Evolutionary conservation across 176 grass and related monocot genomes (phyloP).

Genomic region (Oryza coarctata): DNA sequence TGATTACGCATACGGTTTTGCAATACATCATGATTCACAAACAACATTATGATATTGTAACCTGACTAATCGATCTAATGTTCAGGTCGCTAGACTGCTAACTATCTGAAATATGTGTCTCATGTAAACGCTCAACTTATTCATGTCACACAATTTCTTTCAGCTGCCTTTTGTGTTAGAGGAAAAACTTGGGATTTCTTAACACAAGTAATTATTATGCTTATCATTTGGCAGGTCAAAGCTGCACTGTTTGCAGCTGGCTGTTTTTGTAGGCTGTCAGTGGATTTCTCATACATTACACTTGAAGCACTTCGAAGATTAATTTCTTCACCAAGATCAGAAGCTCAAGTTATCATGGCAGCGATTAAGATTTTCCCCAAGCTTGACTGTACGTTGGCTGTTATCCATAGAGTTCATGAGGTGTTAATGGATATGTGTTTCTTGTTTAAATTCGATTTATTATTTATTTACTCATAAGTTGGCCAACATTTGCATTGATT

Average conservation of each 20-base stretch:
- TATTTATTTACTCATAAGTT: constrained; percentile 17
- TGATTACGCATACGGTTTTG: not conserved
- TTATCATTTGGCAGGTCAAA: constrained; percentile 52
- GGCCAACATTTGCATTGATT: not conserved
- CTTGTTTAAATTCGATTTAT: not conserved
- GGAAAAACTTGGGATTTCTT: not conserved
- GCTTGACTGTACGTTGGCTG: constrained; percentile 60
- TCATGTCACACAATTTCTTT: not conserved
- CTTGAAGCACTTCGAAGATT: constrained; percentile 55
- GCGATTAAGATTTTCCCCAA: constrained; percentile 67
- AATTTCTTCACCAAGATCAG: constrained; percentile 36
- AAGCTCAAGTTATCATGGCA: constrained; percentile 46
- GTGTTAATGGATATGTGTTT: constrained; percentile 43
- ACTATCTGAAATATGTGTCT: not conserved
- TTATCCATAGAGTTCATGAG: constrained; percentile 73
- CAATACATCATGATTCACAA: not conserved
- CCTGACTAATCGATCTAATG: not conserved
- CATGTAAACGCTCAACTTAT: not conserved
- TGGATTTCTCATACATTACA: constrained; percentile 72
- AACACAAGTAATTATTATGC: not conserved
- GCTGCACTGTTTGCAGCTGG: constrained; percentile 70
- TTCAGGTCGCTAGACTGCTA: not conserved
- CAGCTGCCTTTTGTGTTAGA: not conserved
- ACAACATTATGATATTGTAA: not conserved
- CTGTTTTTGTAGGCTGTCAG: constrained; percentile 64